A percentile compares a stretch with the other conserved stretches of the same genome.
phyloP scores from a whole-genome alignment of 208 protist genomes.

The Leptomonas seymouri region DNA sequence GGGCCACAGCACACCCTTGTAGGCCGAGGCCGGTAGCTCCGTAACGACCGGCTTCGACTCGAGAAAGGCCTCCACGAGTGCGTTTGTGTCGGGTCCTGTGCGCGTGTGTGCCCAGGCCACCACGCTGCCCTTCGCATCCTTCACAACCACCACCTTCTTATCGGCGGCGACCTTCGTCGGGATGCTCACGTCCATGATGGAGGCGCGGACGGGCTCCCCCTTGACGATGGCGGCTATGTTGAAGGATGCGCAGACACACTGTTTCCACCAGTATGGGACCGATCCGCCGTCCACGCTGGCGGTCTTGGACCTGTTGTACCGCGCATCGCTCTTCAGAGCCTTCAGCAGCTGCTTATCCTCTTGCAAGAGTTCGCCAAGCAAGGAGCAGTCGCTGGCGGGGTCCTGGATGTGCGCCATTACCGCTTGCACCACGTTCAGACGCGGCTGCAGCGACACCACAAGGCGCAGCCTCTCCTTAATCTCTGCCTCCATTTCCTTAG shows the following conservation, averaged over 20 bases:
- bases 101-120: constrained; percentile 68
- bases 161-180: constrained; percentile 38
- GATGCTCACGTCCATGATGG: constrained; percentile 50
- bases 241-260: constrained; percentile 63
- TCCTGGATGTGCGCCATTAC: constrained; percentile 57
- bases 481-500: constrained; percentile 55
- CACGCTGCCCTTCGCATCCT: constrained; percentile 21
- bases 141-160: constrained; percentile 66
- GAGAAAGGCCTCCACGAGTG: constrained; percentile 35
- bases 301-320: constrained; percentile 58
- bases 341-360: constrained; percentile 66
- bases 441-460: constrained; percentile 60
- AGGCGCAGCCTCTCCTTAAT: constrained; percentile 51
- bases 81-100: constrained; percentile 29
- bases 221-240: constrained; percentile 67
- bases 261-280: constrained; percentile 55
- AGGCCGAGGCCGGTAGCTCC: constrained; percentile 23
- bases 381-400: constrained; percentile 37
- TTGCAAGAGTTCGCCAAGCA: constrained; percentile 68
- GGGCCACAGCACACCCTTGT: constrained; percentile 56
- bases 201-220: constrained; percentile 41
- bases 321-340: constrained; percentile 55
- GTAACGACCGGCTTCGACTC: constrained; percentile 32
- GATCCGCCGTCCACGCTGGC: constrained; percentile 52
- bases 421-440: constrained; percentile 37